Base-by-base conservation (phyloP, 139 green algal species). In the Diplosphaera chodatii region DNA sequence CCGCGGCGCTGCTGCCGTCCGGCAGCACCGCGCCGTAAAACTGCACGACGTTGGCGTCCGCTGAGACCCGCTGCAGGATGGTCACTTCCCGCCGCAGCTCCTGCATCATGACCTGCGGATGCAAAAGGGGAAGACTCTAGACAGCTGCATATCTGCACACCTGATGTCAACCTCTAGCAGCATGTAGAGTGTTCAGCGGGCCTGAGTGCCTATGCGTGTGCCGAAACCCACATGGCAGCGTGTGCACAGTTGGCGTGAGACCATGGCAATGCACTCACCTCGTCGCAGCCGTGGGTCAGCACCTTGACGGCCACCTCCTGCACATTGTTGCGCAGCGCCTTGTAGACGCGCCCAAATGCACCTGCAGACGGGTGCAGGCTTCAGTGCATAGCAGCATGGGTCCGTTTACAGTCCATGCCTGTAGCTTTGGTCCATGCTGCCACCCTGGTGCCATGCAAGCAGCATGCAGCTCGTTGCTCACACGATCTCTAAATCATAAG, bases 271-370 rank as follows among this genome's bases (percentile, higher is more conserved):
- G n/a, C n/a, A n/a, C n/a, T 48, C 48, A 59, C 48, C 48, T 59
- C 48, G 16, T 59, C 48, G 48, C 48, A 59, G 48, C 48, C 48
- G 16, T 59, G 48, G 8, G 48, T 59, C 16, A 59, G 48, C 18
- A 37, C n/a, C 56, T 67, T 67, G 6, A 73, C 68, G 23, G 68
- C 68, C 56, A 73, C 68, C 56, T 55, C 68, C 68, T 73, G 68
- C 55, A 73, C 56, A 18, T 22, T 34, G 68, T 73, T 37, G 10
- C 30, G 29, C 55, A 73, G 28, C 30, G 33, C 68, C 55, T 66
- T 66, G 55, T 63, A 33, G 18, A 68, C 41, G 30, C 4, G 23
- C 21, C 68, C 68, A 28, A 64, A 67, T 30, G 18, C 30, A n/a
- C 68, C 68, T 59, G 48, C 48, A 59, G 13, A 59, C 25, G 37